A percentile compares a stretch with the other conserved stretches of the same genome.
Conservation (phyloP, 805 yeast genomes). For the Starmerella geochares region DNA sequence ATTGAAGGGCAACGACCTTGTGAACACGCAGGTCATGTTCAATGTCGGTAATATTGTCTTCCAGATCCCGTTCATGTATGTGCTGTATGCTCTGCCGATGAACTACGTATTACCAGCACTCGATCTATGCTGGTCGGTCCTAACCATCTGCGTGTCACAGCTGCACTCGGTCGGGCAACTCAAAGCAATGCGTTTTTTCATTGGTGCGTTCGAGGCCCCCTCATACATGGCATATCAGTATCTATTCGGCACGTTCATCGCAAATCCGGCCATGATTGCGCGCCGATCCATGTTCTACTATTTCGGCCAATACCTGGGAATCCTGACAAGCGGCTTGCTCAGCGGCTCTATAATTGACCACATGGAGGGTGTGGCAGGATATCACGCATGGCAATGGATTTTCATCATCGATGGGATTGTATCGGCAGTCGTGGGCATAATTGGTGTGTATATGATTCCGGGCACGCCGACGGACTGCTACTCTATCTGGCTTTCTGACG, state of each 20-base stretch:
- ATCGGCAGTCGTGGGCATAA: slow-evolving; percentile 46
- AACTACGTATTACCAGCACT: slow-evolving; percentile 43
- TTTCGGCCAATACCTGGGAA: slow-evolving; percentile 53
- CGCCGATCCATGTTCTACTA: slow-evolving; percentile 55
- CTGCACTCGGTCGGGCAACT: slow-evolving; percentile 43
- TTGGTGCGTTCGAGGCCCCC: slow-evolving; percentile 64
- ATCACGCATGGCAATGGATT: slow-evolving; percentile 65
- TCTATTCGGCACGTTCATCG: slow-evolving; percentile 44
- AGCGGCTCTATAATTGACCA: slow-evolving; percentile 45
- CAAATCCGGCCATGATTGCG: slow-evolving; percentile 45
- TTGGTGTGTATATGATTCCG: slow-evolving; percentile 49
- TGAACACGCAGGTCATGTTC: slow-evolving; percentile 49
- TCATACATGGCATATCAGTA: slow-evolving; percentile 42
- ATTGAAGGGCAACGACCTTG: slow-evolving; percentile 52
- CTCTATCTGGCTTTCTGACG: slow-evolving; percentile 45
- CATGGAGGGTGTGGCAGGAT: slow-evolving; percentile 43
- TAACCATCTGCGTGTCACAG: slow-evolving; percentile 48
- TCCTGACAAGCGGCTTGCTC: slow-evolving; percentile 51
- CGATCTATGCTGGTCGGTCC: slow-evolving; percentile 60
- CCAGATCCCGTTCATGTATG: slow-evolving; percentile 52
- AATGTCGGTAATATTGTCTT: slow-evolving; percentile 50
- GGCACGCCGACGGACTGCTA: slow-evolving; percentile 55
- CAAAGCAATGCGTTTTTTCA: slow-evolving; percentile 53
- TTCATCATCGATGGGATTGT: slow-evolving; percentile 56
- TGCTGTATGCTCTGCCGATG: slow-evolving; percentile 47